Evolutionary conservation across 257 asterid species (phyloP), one percentile per base, ranked within the genome.

Genomic region (Rhazya stricta): DNA sequence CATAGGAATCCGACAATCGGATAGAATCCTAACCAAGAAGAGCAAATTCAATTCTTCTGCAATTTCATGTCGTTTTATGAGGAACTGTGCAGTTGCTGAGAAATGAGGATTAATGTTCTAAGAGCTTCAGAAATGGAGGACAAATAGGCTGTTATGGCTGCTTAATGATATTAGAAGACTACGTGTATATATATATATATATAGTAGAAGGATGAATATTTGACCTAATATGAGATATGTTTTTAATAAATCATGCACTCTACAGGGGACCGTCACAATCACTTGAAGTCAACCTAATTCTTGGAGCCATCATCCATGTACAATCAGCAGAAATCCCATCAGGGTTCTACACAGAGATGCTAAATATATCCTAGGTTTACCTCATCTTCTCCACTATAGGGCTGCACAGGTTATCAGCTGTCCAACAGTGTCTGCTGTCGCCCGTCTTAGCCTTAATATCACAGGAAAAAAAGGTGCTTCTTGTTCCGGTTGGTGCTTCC

Each of bases 201-300:
- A 39, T 4, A 6, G 7, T 39, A 9, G 43, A 39, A 39, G 43
- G 43, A 6, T 39, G 4, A 9, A 18, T 34, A 63, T 62, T 61
- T 61, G 68, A 61, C 68, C 41, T 4, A 57, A 56, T 61, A 30
- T 15, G n/a, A 62, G 6, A 63, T 6, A 29, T 60, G 6, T 2
- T 29, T 60, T 2, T 29, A 3, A 29, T 60, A 61, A 5, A 36
- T 36, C 27, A 13, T 19, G 43, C 6, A 30, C 43, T 36, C 46
- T 15, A 6, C 3, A 41, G 43, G 45, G 58, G 70, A 61, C 71
- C 71, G 61, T 74, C 62, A 61, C 71, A 62, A 45, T 62, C 71
- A 12, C 25, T 45, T 1, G n/a, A 46, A 37, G 72, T 74, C 78
- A 74, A 74, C 46, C 72, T 23, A 62, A 61, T 45, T 5, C 45